These are phyloP conservation scores for Tetrahymena thermophila DNA, from an alignment of 73 alveolate species.

Conservation along the genomic window DNA sequence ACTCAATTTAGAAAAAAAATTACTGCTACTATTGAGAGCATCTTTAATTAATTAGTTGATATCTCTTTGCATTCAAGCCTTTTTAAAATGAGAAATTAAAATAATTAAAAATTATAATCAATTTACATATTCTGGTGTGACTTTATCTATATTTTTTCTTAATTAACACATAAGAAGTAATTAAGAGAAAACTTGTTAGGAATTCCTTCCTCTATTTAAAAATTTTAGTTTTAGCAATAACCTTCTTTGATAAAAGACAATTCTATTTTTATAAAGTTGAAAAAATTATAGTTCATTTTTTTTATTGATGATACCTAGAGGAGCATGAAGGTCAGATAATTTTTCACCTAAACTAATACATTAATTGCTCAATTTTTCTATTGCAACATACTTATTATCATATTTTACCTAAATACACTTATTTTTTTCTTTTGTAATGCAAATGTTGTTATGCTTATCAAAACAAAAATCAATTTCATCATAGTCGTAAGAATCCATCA, in stretches of 20 bases:
- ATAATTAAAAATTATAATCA: too few relatives aligned
- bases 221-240: neutral
- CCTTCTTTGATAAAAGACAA: neutral
- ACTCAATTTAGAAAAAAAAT: too few relatives aligned
- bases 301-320: neutral
- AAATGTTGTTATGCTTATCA: neutral
- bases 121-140: neutral
- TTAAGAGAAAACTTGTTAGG: neutral
- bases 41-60: neutral
- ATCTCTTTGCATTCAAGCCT: too few relatives aligned
- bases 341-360: neutral
- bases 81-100: neutral
- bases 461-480: neutral
- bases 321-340: neutral
- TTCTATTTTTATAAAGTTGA: neutral
- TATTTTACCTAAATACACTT: neutral
- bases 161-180: neutral
- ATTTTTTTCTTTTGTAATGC: neutral
- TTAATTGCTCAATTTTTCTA: neutral
- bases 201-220: neutral
- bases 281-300: too few relatives aligned
- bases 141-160: neutral
- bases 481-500: neutral
- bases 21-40: neutral
- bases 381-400: neutral